phyloP scores from a whole-genome alignment of 2,329 filamentous ascomycete species.

The Calonectria honghensis region DNA sequence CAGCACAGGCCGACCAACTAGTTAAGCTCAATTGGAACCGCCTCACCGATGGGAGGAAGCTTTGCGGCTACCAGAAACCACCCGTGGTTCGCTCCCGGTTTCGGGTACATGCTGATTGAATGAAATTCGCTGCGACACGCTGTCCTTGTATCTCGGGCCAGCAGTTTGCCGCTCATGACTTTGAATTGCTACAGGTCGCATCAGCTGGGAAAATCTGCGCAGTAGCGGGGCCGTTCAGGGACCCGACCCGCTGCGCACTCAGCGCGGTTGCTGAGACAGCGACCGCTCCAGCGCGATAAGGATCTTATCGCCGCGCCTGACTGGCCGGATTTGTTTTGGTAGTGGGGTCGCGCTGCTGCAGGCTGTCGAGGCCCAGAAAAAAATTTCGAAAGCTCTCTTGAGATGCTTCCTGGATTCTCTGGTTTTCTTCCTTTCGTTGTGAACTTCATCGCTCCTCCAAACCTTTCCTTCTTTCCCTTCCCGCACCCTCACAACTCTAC shows the following conservation, averaged over 20 bases:
- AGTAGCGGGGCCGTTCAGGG: constrained; percentile 46
- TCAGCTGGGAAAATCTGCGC: constrained; percentile 49
- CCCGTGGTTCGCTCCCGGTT: neutral
- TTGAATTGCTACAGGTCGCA: constrained; percentile 3
- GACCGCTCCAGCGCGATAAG: constrained; percentile 54
- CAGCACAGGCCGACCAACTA: neutral
- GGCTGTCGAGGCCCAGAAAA: constrained; percentile 53
- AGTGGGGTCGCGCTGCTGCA: constrained; percentile 44
- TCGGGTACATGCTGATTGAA: neutral
- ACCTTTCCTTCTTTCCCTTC: constrained; percentile 34
- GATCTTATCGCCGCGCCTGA: constrained; percentile 55
- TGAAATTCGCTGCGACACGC: neutral
- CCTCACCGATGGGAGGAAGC: neutral
- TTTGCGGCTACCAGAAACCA: neutral
- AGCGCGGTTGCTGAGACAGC: constrained; percentile 60
- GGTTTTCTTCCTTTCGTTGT: constrained; percentile 48
- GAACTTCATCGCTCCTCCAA: constrained; percentile 44
- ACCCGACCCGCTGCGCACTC: constrained; percentile 12
- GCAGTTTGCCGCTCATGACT: constrained; percentile 39
- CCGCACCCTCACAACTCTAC: constrained; percentile 25
- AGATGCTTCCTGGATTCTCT: constrained; percentile 49
- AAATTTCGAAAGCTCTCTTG: constrained; percentile 59
- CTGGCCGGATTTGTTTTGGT: constrained; percentile 50
- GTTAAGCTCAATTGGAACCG: neutral
- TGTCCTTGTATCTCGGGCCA: constrained; percentile 16